A percentile compares a stretch with the other conserved stretches of the same genome.
phyloP scores from a whole-genome alignment of 169 alveolate genomes.

The Amoebophrya sp. region DNA sequence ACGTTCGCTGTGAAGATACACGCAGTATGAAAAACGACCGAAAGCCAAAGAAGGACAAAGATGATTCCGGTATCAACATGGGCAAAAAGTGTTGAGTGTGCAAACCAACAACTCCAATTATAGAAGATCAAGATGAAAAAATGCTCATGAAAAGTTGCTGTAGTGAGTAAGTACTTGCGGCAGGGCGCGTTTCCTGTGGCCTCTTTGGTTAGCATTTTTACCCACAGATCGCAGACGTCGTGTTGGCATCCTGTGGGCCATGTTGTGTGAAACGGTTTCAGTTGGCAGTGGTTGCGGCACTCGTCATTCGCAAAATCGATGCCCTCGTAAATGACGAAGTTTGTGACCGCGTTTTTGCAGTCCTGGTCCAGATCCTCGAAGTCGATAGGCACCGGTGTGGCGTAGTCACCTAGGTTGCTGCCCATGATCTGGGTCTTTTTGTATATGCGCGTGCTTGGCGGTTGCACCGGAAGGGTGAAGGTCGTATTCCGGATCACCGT shows the following conservation, averaged over 20 bases:
- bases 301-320: not conserved
- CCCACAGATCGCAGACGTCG: slow-evolving; percentile 14
- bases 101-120: no score
- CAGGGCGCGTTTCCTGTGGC: not conserved
- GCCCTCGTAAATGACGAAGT: not conserved
- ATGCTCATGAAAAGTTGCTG: no score
- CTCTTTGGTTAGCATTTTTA: not conserved
- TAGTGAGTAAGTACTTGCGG: not conserved
- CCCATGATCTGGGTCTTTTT: no score
- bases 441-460: not conserved
- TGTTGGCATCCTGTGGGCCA: not conserved
- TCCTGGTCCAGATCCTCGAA: slow-evolving; percentile 18
- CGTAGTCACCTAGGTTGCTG: not conserved
- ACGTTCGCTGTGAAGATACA: no score
- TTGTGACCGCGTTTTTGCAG: slow-evolving; percentile 11
- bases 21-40: no score
- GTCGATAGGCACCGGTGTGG: not conserved
- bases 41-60: no score
- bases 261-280: not conserved
- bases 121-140: no score
- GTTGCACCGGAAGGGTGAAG: not conserved
- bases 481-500: not conserved
- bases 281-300: slow-evolving; percentile 27
- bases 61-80: no score
- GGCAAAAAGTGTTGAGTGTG: no score